Conservation (phyloP, 2,329 filamentous ascomycete species). For the Colletotrichum sansevieriae region DNA sequence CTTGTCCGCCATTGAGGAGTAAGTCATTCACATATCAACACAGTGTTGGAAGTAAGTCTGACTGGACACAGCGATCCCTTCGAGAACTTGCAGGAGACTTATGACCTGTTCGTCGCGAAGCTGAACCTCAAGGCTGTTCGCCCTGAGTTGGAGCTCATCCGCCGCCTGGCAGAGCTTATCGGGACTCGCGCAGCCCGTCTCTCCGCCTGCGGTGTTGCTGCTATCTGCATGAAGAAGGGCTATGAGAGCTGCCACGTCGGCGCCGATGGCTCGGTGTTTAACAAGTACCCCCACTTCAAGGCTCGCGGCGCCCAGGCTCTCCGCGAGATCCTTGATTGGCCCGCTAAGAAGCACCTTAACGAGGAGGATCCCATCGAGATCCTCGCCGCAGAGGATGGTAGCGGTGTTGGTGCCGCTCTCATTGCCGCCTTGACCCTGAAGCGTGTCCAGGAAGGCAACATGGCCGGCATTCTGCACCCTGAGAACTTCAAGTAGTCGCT, state of each 20-base stretch:
- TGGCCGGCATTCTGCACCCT: constrained; percentile 74
- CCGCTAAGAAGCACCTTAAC: constrained; percentile 74
- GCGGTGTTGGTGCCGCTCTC: constrained; percentile 94
- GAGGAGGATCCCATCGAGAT: constrained; percentile 91
- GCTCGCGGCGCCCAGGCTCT: constrained; percentile 88
- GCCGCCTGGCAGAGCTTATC: constrained; percentile 91
- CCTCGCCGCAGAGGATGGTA: constrained; percentile 92
- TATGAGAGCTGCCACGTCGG: constrained; percentile 92
- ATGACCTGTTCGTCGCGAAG: constrained; percentile 82
- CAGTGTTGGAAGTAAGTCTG: constrained; percentile 28
- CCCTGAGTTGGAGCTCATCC: constrained; percentile 89
- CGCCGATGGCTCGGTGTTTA: constrained; percentile 97
- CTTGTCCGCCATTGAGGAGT: constrained; percentile 92
- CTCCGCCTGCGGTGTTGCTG: constrained; percentile 93
- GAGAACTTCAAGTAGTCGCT: constrained; percentile 67
- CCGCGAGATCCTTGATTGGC: constrained; percentile 96
- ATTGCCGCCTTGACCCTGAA: constrained; percentile 83
- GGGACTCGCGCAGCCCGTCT: constrained; percentile 94
- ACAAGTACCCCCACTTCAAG: constrained; percentile 99
- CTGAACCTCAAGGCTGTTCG: constrained; percentile 78
- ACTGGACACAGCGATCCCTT: constrained; percentile 78
- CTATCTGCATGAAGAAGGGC: constrained; percentile 96
- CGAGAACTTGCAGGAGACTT: constrained; percentile 93
- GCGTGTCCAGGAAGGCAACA: constrained; percentile 72
- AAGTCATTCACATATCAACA: constrained; percentile 49